Base-by-base conservation (phyloP, 139 green algal species). In the Tetradesmus lagerheimii region DNA sequence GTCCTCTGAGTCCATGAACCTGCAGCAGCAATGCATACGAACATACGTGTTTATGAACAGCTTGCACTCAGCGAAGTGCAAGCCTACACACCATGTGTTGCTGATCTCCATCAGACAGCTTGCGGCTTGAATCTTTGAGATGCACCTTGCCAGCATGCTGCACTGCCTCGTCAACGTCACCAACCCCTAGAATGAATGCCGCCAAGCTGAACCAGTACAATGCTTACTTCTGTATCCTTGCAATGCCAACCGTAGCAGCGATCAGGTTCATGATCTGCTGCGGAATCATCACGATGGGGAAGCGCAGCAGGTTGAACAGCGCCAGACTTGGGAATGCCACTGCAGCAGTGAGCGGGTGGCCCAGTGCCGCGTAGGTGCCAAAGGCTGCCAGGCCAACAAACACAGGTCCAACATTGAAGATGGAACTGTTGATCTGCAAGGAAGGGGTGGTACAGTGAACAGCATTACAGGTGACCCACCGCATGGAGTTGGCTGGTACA, bases 281-380 rank as follows among this genome's bases (percentile, higher is more conserved):
- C 41, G 98, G 98, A 29, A 99, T 92, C 88, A 98, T 97, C 64
- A 96, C 93, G 74, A 99, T 93, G 1, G 98, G 98, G 85, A 99
- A 97, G 83, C 98, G 96, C 93, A 99, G 96, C 87, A 99, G 93
- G 38, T 95, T 95, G 87, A 99, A 99, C 29, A 98, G 94, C 34
- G 97, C 90, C 47, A 99, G 96, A 1, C 96, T 93, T 20, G 97
- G 95, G 93, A 98, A 99, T 74, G 97, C 95, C 62, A 88, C 83
- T n/a, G 83, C 83, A 38, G 83, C 83, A 37, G 83, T 88, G 0
- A 88, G 64, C 12, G 83, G 43, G 37, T 71, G 71, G 38, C 83
- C 83, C 62, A 88, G 27, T 8, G 64, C 83, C 34, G 83, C 83
- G 45, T 95, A 97, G 14, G 93, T 92, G 27, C 91, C 83, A 86